phyloP scores from a whole-genome alignment of 371 early-diverging fungal genomes.

The Chytridium lagenaria region DNA sequence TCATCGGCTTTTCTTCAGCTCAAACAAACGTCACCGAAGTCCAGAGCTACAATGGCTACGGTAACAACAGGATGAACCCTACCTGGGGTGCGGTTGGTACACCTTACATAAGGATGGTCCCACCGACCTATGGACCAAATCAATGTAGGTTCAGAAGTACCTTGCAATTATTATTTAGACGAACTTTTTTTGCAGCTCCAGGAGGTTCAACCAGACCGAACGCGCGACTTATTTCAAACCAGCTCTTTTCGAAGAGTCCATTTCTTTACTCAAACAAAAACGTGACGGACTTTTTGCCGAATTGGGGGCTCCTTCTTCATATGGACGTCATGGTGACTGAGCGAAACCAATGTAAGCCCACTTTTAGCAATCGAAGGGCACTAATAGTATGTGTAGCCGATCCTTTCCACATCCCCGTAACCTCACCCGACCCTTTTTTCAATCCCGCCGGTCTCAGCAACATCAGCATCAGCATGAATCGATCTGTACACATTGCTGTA shows the following conservation, averaged over 20 bases:
- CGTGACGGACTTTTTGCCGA: conserved; percentile 33
- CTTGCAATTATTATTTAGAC: not conserved
- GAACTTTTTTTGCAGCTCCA: conserved; percentile 15
- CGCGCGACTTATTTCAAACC: conserved; percentile 31
- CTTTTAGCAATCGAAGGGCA: no score
- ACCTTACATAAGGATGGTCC: conserved; percentile 19
- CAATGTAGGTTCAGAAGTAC: no score
- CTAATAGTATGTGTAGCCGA: conserved; percentile 19
- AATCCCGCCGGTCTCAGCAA: conserved; percentile 32
- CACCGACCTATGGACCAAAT: conserved; percentile 23
- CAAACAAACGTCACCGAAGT: not conserved
- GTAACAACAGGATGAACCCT: conserved; percentile 14
- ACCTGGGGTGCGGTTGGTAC: conserved; percentile 18
- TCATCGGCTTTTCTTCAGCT: no score
- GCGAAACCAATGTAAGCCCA: conserved; percentile 31
- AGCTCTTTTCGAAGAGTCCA: conserved; percentile 28
- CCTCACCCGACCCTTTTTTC: conserved; percentile 28
- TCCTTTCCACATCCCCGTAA: conserved; percentile 34
- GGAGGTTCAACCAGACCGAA: conserved; percentile 26
- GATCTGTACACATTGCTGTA: conserved; percentile 16
- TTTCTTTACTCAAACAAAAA: conserved; percentile 22
- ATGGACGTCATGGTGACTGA: conserved; percentile 23
- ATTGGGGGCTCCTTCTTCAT: conserved; percentile 35
- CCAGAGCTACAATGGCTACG: conserved; percentile 6
- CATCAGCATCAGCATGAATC: conserved; percentile 24